phyloP scores from a whole-genome alignment of 306 rosid species.

The Casuarina cunninghamiana region DNA sequence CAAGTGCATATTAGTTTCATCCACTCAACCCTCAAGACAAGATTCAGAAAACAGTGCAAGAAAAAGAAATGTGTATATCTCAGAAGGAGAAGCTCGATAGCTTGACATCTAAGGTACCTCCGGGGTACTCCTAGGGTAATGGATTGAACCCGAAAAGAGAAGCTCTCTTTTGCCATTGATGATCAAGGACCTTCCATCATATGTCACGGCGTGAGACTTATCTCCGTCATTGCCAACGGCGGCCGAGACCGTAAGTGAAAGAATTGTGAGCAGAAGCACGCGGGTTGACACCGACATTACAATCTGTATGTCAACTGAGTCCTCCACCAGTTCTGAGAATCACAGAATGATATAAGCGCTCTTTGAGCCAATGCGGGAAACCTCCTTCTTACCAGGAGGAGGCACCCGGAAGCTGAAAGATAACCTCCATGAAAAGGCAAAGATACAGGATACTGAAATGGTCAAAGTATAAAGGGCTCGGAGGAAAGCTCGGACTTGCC shows the following conservation, averaged over 20 bases:
- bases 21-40: background rate
- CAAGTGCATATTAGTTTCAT: background rate
- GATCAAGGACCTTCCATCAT: constrained; percentile 60
- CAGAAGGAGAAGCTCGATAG: background rate
- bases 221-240: background rate
- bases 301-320: background rate
- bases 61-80: background rate
- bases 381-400: constrained; percentile 31
- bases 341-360: background rate
- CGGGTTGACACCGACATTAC: background rate
- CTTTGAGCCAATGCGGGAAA: constrained; percentile 7
- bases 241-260: constrained; percentile 28
- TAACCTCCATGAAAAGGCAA: background rate
- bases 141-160: constrained; percentile 81
- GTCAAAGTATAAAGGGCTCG: background rate
- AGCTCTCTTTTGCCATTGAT: constrained; percentile 68
- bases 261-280: constrained; percentile 11
- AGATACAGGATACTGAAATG: background rate
- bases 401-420: constrained; percentile 26
- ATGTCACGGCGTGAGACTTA: constrained; percentile 43
- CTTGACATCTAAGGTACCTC: constrained; percentile 40
- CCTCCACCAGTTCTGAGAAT: background rate
- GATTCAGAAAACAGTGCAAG: background rate
- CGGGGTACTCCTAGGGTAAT: constrained; percentile 76
- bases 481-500: constrained; percentile 22